These are phyloP conservation scores for Phialemonium atrogriseum DNA, from an alignment of 2,329 filamentous ascomycete genomes.

Conservation along the genomic window DNA sequence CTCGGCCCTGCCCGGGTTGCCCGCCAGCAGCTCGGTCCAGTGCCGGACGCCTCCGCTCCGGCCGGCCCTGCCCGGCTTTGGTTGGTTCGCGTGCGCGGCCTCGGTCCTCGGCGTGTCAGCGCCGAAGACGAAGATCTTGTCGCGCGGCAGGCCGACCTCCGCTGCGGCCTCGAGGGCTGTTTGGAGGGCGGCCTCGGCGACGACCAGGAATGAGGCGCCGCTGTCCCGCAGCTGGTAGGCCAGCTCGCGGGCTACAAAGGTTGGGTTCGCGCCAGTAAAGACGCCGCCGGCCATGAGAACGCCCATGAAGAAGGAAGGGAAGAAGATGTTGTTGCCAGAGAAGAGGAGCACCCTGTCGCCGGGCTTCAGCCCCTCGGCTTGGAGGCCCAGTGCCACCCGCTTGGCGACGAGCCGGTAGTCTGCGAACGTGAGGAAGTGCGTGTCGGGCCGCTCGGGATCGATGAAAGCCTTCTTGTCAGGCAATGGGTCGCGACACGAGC, in stretches of 20 bases:
- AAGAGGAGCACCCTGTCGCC: conserved; percentile 69
- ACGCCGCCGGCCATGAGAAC: conserved; percentile 70
- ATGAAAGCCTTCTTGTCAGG: conserved; percentile 42
- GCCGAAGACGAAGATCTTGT: conserved; percentile 59
- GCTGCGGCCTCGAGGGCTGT: conserved; percentile 59
- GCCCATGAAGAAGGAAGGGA: conserved; percentile 62
- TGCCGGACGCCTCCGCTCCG: conserved; percentile 38
- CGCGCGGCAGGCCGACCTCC: conserved; percentile 42
- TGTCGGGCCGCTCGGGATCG: conserved; percentile 59
- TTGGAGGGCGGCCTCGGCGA: conserved; percentile 50
- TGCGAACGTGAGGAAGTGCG: conserved; percentile 54
- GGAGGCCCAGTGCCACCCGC: conserved; percentile 61
- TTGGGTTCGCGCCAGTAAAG: conserved; percentile 53
- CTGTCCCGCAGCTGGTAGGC: conserved; percentile 69
- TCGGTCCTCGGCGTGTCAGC: conserved; percentile 25
- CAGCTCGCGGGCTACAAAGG: conserved; percentile 57
- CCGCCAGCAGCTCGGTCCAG: conserved; percentile 56
- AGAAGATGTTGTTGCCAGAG: conserved; percentile 66
- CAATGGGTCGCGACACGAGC: conserved; percentile 33
- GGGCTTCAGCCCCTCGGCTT: conserved; percentile 51
- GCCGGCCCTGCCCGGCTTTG: conserved; percentile 13
- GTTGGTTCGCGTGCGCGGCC: conserved; percentile 6
- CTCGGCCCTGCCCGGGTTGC: conserved; percentile 36
- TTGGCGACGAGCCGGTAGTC: conserved; percentile 64
- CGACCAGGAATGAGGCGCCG: conserved; percentile 58